Evolutionary conservation across 176 grass and related monocot genomes (phyloP).

Genomic region (Olyra latifolia): DNA sequence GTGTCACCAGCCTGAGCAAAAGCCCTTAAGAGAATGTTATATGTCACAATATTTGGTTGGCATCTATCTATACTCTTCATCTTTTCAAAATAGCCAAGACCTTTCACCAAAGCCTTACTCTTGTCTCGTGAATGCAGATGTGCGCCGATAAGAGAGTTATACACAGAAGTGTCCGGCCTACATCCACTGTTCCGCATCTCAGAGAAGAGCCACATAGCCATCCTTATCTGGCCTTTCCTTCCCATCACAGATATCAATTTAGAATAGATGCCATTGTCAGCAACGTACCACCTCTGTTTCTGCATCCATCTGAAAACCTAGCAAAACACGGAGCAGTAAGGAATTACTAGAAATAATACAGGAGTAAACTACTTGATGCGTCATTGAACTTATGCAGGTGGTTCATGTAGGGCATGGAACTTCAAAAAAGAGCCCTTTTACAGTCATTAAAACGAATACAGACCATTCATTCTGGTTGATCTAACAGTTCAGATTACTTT

Average conservation of each 20-base stretch:
- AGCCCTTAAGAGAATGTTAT: constrained; percentile 92
- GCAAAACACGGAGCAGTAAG: neutral
- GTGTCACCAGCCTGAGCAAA: constrained; percentile 79
- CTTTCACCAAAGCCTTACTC: constrained; percentile 75
- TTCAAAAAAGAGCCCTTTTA: too few relatives aligned
- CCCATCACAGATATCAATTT: constrained; percentile 97
- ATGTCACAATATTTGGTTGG: constrained; percentile 79
- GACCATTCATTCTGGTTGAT: too few relatives aligned
- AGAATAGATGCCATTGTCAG: constrained; percentile 92
- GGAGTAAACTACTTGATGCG: too few relatives aligned
- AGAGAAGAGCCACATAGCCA: constrained; percentile 98
- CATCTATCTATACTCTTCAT: constrained; percentile 91
- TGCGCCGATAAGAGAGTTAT: constrained; percentile 78
- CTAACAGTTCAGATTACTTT: too few relatives aligned
- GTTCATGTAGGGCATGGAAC: too few relatives aligned
- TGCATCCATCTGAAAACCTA: constrained; percentile 99
- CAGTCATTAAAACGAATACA: too few relatives aligned
- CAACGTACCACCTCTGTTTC: constrained; percentile 86
- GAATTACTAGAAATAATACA: neutral
- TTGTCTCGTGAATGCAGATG: constrained; percentile 89
- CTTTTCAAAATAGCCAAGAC: constrained; percentile 88
- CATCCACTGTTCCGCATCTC: constrained; percentile 92
- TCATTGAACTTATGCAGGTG: too few relatives aligned
- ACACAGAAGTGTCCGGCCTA: constrained; percentile 79
- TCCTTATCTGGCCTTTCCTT: constrained; percentile 86